A percentile compares a stretch with the other conserved stretches of the same genome.
Conservation (phyloP, 2,329 filamentous ascomycete genomes). For the Fusarium poae region DNA sequence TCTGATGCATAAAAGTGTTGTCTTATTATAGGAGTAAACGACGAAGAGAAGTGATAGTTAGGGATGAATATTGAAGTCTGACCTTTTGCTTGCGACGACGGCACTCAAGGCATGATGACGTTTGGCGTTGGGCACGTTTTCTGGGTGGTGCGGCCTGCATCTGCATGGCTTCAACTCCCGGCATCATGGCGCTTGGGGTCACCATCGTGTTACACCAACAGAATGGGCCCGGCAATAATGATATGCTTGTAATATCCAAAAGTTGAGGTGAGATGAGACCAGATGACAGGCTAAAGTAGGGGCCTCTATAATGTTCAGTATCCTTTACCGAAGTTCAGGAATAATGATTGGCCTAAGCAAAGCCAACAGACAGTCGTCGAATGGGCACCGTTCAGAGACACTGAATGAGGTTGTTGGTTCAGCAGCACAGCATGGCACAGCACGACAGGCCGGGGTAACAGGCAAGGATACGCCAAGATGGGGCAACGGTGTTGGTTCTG, state of each 20-base stretch:
- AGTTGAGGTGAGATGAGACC: constrained; percentile 1
- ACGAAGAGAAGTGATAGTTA: neutral
- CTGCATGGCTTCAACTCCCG: constrained; percentile 36
- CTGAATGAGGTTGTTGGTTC: constrained; percentile 32
- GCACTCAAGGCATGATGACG: constrained; percentile 65
- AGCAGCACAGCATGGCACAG: constrained; percentile 9
- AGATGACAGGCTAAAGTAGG: constrained; percentile 7
- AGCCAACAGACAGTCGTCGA: constrained; percentile 1
- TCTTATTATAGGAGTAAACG: neutral
- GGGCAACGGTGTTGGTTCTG: constrained; percentile 26
- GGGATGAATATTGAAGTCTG: constrained; percentile 24
- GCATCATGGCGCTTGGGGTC: constrained; percentile 30
- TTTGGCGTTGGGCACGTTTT: constrained; percentile 46
- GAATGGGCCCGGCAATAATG: constrained; percentile 23
- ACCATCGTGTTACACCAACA: constrained; percentile 19
- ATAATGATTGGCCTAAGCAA: constrained; percentile 16
- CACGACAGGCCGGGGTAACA: constrained; percentile 13
- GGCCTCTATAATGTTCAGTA: neutral
- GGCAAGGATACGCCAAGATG: constrained; percentile 25
- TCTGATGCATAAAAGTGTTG: neutral
- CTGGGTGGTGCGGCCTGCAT: constrained; percentile 41
- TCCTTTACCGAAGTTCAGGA: constrained; percentile 6
- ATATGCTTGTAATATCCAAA: constrained; percentile 7
- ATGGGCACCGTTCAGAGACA: constrained; percentile 17
- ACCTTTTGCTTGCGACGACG: constrained; percentile 67